A percentile compares a stretch with the other conserved stretches of the same genome.
Evolutionary conservation across 2,329 filamentous ascomycete genomes (phyloP).

Genomic region (Diaporthe citriasiana): DNA sequence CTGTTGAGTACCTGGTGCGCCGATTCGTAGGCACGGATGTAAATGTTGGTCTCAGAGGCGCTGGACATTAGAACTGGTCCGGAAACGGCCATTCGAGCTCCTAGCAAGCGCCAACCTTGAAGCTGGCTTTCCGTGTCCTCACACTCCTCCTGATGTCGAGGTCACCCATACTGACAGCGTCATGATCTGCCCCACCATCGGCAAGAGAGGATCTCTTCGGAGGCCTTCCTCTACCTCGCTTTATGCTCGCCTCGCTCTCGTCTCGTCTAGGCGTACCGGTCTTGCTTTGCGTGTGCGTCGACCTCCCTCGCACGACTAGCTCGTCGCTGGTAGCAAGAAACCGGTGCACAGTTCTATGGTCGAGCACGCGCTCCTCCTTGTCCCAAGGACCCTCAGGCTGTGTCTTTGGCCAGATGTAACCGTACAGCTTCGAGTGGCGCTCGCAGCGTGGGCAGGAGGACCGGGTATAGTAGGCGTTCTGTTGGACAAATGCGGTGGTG

Average conservation of each 20-base stretch:
- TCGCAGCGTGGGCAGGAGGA: constrained; percentile 93
- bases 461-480: constrained; percentile 87
- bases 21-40: background rate
- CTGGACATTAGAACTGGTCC: background rate
- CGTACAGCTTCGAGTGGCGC: constrained; percentile 94
- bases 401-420: constrained; percentile 96
- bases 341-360: constrained; percentile 89
- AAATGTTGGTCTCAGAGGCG: background rate
- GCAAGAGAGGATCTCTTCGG: constrained; percentile 7
- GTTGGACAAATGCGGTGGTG: constrained; percentile 85
- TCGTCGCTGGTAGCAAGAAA: constrained; percentile 83
- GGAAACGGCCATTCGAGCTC: background rate
- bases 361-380: constrained; percentile 78
- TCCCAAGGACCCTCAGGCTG: constrained; percentile 83
- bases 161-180: background rate
- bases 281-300: constrained; percentile 29
- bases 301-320: constrained; percentile 62
- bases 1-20: no score
- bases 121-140: constrained; percentile 37
- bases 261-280: constrained; percentile 32
- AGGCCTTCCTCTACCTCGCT: constrained; percentile 15
- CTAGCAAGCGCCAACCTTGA: constrained; percentile 24
- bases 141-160: constrained; percentile 38
- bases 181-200: background rate
- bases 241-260: constrained; percentile 1